phyloP scores from a whole-genome alignment of 2,329 filamentous ascomycete genomes.

The Gaeumannomyces sp. region DNA sequence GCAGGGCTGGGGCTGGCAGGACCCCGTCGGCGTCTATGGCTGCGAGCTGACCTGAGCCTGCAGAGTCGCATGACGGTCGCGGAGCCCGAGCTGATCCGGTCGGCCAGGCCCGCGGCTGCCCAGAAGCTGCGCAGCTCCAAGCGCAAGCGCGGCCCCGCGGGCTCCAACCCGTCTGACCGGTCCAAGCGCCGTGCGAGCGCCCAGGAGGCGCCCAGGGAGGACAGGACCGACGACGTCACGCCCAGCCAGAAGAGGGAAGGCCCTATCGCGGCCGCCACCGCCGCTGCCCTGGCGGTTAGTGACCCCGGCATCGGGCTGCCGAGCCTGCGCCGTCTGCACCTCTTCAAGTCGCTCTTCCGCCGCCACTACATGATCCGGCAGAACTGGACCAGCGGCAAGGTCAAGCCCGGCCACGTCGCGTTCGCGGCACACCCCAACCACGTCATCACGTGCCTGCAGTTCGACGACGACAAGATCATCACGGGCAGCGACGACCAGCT shows the following conservation, averaged over 20 bases:
- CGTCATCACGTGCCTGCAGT: slow-evolving; percentile 96
- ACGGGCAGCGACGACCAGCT: slow-evolving; percentile 96
- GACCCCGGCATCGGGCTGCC: slow-evolving; percentile 75
- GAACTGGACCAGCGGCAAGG: slow-evolving; percentile 83
- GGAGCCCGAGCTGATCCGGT: slow-evolving; percentile 44
- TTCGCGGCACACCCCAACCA: slow-evolving; percentile 95
- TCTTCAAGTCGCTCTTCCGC: slow-evolving; percentile 95
- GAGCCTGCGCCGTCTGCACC: slow-evolving; percentile 74
- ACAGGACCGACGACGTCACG: slow-evolving; percentile 32
- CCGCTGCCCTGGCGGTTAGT: slow-evolving; percentile 75
- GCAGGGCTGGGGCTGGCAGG: slow-evolving; percentile 98
- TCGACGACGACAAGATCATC: slow-evolving; percentile 95
- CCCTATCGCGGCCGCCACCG: slow-evolving; percentile 77
- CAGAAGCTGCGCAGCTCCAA: slow-evolving; percentile 43
- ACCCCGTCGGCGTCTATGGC: slow-evolving; percentile 66
- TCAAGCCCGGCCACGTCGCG: slow-evolving; percentile 84
- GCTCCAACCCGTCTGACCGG: slow-evolving; percentile 39
- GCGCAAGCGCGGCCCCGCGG: slow-evolving; percentile 47
- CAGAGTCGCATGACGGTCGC: slow-evolving; percentile 45
- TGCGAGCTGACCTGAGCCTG: slow-evolving; percentile 75
- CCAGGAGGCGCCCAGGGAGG: slow-evolving; percentile 39
- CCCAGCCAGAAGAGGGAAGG: slow-evolving; percentile 63
- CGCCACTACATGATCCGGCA: slow-evolving; percentile 85
- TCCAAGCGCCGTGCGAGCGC: slow-evolving; percentile 47
- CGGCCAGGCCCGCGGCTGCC: slow-evolving; percentile 28